Evolutionary conservation across 371 early-diverging fungal genomes (phyloP), one percentile per base, ranked within the genome.

Genomic region (Syncephalastrum monosporum): DNA sequence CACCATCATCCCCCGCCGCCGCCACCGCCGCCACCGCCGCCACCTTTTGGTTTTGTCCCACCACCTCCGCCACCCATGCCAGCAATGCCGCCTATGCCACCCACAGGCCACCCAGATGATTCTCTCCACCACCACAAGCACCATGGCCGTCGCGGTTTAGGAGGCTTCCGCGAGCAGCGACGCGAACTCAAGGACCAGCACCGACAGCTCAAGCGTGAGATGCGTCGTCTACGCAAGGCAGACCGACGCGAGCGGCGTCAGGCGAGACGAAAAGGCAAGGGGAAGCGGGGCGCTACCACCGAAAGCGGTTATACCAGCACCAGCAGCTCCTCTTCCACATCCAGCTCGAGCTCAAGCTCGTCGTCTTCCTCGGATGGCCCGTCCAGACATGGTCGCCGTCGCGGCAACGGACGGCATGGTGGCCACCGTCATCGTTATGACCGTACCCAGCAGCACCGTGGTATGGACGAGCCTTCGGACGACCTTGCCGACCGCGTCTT

Each of bases 1-100:
- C 46, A 48, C 42, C 42, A 47, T 49, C 50, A 56, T 49, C 25
- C 4, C n/a, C 56, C 33, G 16, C 60, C 60, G 16, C 47, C 59
- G 27, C 59, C 52, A 24, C 29, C 51, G 1, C 51, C 50, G 13
- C 58, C 59, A 24, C 29, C 51, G 1, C 51, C 50, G 13, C 58
- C 59, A 0, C 17, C 42, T 15, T 16, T 43, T 27, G 41, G 21
- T 33, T 24, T 46, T 8, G 52, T 25, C 16, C 50, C 57, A 42
- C 57, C 57, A 10, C 50, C 50, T 8, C 48, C 56, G 13, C 48
- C 56, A 7, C 42, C 50, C 47, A 10, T 27, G 25, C 23, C 57
- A 42, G 41, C 33, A 1, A 47, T 49, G 49, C 24, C 57, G 1
- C 51, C 53, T 21, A 16, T 38, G 15, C 53, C 16, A 55, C 19